These are phyloP conservation scores for Alternaria ventricosa DNA, from an alignment of 2,329 filamentous ascomycete species.

Conservation along the genomic window DNA sequence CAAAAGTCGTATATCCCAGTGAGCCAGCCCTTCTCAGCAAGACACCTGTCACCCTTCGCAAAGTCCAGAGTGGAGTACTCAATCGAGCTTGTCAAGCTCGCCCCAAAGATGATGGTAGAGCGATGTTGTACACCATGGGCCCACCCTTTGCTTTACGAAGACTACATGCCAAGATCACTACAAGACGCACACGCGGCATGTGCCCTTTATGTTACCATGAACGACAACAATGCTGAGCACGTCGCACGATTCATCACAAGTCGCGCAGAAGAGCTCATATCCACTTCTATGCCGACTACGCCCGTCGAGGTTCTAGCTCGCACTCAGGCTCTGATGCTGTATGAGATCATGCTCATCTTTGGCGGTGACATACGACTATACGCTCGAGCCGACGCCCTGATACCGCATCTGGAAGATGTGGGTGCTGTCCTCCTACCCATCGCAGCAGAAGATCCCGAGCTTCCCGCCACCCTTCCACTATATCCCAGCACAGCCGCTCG, in stretches of 20 bases:
- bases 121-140: constrained; percentile 62
- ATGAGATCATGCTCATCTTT: constrained; percentile 38
- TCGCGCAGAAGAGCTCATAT: constrained; percentile 54
- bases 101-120: constrained; percentile 53
- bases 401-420: constrained; percentile 25
- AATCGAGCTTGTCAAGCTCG: constrained; percentile 35
- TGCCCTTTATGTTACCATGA: constrained; percentile 61
- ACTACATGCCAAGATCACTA: constrained; percentile 59
- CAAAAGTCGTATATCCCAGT: background rate
- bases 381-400: constrained; percentile 21
- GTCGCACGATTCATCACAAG: constrained; percentile 59
- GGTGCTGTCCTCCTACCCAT: constrained; percentile 10
- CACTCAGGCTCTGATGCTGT: constrained; percentile 39
- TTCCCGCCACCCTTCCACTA: constrained; percentile 41
- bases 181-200: constrained; percentile 63
- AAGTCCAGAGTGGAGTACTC: constrained; percentile 34
- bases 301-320: constrained; percentile 33
- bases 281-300: constrained; percentile 13
- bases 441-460: constrained; percentile 20
- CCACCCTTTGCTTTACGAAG: constrained; percentile 59
- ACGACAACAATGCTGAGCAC: constrained; percentile 54
- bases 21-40: constrained; percentile 11
- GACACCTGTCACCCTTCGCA: constrained; percentile 26
- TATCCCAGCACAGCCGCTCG: constrained; percentile 46
- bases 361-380: constrained; percentile 30